Percentiles rank a stretch among this genome's conserved stretches.
Conservation (phyloP, 1,284 basidiomycete genomes). For the Rhizoctonia solani region DNA sequence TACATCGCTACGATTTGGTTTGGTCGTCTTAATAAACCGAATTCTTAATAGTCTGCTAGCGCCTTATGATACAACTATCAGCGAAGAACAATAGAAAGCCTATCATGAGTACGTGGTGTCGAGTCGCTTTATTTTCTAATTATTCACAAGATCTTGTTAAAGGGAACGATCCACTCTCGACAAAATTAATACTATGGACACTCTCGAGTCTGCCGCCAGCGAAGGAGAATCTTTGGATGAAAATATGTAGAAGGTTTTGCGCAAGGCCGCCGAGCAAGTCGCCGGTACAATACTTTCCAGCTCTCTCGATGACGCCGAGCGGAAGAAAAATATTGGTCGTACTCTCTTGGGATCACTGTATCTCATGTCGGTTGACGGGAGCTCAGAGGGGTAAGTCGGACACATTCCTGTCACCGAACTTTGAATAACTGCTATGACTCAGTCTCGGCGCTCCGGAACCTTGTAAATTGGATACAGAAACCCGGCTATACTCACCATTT, state of each 20-base stretch:
- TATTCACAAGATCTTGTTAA: no score
- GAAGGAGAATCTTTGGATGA: neutral
- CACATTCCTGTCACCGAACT: neutral
- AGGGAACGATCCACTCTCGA: slow-evolving; percentile 25
- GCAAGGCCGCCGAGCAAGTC: slow-evolving; percentile 5
- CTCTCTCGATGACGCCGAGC: slow-evolving; percentile 9
- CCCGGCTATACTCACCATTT: slow-evolving; percentile 24
- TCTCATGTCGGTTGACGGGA: slow-evolving; percentile 9
- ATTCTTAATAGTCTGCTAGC: slow-evolving; percentile 1
- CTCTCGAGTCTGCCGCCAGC: neutral
- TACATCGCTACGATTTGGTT: neutral
- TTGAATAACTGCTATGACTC: neutral
- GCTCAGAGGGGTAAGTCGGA: neutral
- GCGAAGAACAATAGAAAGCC: slow-evolving; percentile 14
- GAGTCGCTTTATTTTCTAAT: no score
- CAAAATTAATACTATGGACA: slow-evolving; percentile 4
- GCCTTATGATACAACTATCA: slow-evolving; percentile 11
- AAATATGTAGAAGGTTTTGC: slow-evolving; percentile 14
- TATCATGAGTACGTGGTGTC: slow-evolving; percentile 21
- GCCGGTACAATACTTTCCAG: slow-evolving; percentile 11
- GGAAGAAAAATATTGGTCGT: neutral
- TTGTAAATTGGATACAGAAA: neutral
- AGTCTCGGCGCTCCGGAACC: neutral
- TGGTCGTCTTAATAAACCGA: neutral
- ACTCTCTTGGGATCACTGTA: slow-evolving; percentile 26